Evolutionary conservation across 2,329 filamentous ascomycete genomes (phyloP).

Genomic region (Zymoseptoria ardabiliae): DNA sequence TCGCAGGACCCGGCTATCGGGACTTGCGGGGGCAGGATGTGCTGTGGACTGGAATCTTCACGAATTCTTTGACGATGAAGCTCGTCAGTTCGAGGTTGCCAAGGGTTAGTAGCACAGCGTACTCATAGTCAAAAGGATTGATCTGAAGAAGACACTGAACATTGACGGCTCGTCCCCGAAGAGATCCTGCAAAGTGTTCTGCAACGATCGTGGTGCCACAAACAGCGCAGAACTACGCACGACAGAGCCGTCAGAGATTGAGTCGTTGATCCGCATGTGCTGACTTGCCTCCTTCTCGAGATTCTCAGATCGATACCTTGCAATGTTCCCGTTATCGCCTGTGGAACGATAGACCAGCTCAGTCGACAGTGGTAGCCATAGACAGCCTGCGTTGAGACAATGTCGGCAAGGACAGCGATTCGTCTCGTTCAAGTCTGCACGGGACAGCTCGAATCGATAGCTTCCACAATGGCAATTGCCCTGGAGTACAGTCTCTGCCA

Average conservation of each 20-base stretch:
- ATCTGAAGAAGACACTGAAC: background rate
- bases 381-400: background rate
- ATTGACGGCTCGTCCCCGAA: background rate
- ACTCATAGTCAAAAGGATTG: slow-evolving; percentile 1
- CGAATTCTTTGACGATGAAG: background rate
- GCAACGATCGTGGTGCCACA: background rate
- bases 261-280: background rate
- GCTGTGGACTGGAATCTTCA: background rate
- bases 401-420: background rate
- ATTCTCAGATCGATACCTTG: background rate
- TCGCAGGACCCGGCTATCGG: background rate
- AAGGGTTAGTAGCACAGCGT: background rate
- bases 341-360: background rate
- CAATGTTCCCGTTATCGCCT: background rate
- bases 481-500: background rate
- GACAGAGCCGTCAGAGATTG: background rate
- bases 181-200: background rate
- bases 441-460: slow-evolving; percentile 1
- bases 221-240: background rate
- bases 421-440: background rate
- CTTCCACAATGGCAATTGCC: slow-evolving; percentile 3
- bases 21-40: background rate
- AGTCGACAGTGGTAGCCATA: background rate
- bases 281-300: background rate
- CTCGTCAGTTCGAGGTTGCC: background rate